Conservation (phyloP, 2,329 filamentous ascomycete genomes). For the Pseudocercospora ulei region DNA sequence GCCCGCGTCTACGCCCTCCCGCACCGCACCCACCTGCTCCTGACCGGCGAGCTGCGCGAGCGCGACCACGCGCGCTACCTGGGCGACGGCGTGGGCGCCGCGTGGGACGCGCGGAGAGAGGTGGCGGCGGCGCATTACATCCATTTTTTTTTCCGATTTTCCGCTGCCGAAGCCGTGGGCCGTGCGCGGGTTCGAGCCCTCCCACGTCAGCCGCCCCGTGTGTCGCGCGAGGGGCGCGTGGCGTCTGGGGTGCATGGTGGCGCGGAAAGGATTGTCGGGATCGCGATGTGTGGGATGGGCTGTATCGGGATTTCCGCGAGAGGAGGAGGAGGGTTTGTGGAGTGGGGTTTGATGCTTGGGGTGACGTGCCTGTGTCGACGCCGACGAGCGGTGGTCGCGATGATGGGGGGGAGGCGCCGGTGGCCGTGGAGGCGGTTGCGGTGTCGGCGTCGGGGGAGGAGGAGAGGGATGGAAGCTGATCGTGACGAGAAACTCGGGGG, state of each 20-base stretch:
- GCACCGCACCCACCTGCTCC: constrained; percentile 52
- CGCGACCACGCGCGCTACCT: constrained; percentile 46
- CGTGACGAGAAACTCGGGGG: too few relatives aligned
- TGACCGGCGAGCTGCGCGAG: constrained; percentile 54
- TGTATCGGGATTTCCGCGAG: constrained; percentile 7
- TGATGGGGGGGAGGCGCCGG: too few relatives aligned
- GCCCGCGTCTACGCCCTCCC: constrained; percentile 56
- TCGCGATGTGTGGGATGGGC: constrained; percentile 3
- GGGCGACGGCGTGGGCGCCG: constrained; percentile 41
- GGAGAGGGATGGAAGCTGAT: too few relatives aligned
- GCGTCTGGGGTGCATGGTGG: constrained; percentile 5
- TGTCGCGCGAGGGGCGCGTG: not conserved
- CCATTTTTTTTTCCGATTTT: constrained; percentile 65
- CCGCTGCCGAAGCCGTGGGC: constrained; percentile 55
- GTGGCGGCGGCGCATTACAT: constrained; percentile 55
- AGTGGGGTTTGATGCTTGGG: too few relatives aligned
- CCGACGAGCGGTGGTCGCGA: too few relatives aligned
- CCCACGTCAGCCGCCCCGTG: constrained; percentile 28
- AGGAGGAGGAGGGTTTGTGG: constrained; percentile 3
- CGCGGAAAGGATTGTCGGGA: constrained; percentile 2
- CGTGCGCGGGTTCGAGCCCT: too few relatives aligned
- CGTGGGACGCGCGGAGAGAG: constrained; percentile 51
- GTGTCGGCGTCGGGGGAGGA: too few relatives aligned
- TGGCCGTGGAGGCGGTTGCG: too few relatives aligned
- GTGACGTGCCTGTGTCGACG: too few relatives aligned